These are phyloP conservation scores for Yamadazyma atmosphaerica DNA, from an alignment of 1,139 yeast genomes.

Conservation along the genomic window DNA sequence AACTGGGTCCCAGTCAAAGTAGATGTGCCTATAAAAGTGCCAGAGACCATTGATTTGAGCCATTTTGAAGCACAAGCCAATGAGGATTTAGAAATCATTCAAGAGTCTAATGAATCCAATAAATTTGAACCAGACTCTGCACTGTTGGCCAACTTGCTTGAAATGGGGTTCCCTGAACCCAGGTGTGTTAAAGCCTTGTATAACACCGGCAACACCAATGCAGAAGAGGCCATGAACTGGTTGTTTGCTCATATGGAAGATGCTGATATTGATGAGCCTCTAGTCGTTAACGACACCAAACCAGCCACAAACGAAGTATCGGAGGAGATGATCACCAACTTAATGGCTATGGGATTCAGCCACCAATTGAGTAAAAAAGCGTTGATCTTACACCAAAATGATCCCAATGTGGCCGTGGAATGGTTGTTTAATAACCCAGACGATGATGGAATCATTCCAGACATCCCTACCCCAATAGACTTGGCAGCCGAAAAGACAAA, in stretches of 20 bases:
- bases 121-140: constrained; percentile 57
- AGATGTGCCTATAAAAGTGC: constrained; percentile 67
- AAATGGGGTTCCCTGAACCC: constrained; percentile 86
- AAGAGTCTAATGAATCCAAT: constrained; percentile 16
- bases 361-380: constrained; percentile 67
- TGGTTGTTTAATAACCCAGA: constrained; percentile 85
- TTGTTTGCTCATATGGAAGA: constrained; percentile 87
- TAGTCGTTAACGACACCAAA: constrained; percentile 10
- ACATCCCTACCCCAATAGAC: constrained; percentile 17
- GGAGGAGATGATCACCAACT: constrained; percentile 47
- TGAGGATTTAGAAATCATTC: constrained; percentile 38
- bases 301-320: constrained; percentile 19
- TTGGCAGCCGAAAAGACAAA: constrained; percentile 22
- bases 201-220: constrained; percentile 62
- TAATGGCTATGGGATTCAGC: constrained; percentile 79
- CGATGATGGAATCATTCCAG: constrained; percentile 43
- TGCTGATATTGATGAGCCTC: constrained; percentile 67
- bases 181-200: constrained; percentile 69
- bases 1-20: constrained; percentile 91
- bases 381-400: constrained; percentile 53
- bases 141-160: constrained; percentile 54
- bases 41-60: constrained; percentile 44
- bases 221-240: constrained; percentile 92
- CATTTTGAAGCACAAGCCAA: constrained; percentile 28
- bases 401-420: constrained; percentile 77